Base-by-base conservation (phyloP, 2,329 filamentous ascomycete genomes). In the Sarocladium brachiariae region DNA sequence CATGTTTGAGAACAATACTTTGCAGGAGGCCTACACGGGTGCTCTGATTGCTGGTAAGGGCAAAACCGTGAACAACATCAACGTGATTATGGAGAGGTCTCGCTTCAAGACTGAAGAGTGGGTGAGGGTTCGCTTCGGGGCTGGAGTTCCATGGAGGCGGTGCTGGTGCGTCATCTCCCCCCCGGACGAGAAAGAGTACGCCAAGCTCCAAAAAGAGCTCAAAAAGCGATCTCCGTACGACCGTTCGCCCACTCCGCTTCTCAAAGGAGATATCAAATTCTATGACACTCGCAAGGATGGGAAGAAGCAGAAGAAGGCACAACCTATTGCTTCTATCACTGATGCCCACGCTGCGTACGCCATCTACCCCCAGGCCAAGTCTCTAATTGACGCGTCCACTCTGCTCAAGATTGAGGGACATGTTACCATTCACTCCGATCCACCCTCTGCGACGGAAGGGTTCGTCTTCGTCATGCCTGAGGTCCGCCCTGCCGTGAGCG, bases 381-480 rank as follows among this genome's bases (percentile, higher is more conserved):
- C 89, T 0, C 73, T 99, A 34, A 95, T 99, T 52, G 91, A 99
- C 58, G 88, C 92, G 53, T 97, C 93, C 1, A 96, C 92, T 0
- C 71, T 99, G 53, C 79, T 97, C 55, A 99, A 99, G 68, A 79
- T 99, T 24, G 93, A 99, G 69, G 93, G 91, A 9, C 82, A 83
- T 55, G 89, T 99, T 54, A 90, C 87, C 0, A 88, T 96, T 34
- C 90, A 96, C 68, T 85, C 86, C 0, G 80, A 83, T 11, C 84
- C 87, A 8, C 83, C 89, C 21, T 84, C 86, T 0, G 82, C 83
- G 2, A 87, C 86, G 0, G 93, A 99, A 64, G 93, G 93, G 0
- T 96, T 96, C 60, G 89, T 99, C 4, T 99, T 99, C 62, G 84
- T 97, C 58, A 96, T 99, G 91, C 93, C 93, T 3, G 93, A 99